Evolutionary conservation across 768 basidiomycete genomes (phyloP).

Genomic region (Infundibulicybe gibba): DNA sequence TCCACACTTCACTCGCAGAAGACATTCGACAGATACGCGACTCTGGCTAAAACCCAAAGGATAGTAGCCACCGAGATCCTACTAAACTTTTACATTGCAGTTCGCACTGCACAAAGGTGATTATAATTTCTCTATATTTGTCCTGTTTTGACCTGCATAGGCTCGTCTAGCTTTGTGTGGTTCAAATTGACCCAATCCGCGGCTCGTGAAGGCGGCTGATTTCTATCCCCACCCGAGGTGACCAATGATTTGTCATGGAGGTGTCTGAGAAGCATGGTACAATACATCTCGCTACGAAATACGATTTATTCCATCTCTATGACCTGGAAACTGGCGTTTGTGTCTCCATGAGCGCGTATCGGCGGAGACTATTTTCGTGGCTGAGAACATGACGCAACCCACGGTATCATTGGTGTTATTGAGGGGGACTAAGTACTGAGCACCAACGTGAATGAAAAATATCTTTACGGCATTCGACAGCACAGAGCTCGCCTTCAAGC

Average conservation of each 20-base stretch:
- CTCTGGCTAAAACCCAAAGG: constrained; percentile 92
- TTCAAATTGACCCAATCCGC: constrained; percentile 97
- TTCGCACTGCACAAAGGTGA: constrained; percentile 99
- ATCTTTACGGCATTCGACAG: constrained; percentile 93
- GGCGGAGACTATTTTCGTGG: constrained; percentile 98
- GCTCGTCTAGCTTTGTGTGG: constrained; percentile 80
- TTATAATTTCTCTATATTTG: constrained; percentile 14
- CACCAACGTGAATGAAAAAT: constrained; percentile 95
- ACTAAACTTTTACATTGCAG: constrained; percentile 96
- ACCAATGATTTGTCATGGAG: constrained; percentile 99
- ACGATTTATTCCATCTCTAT: constrained; percentile 98
- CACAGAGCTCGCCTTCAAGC: constrained; percentile 95
- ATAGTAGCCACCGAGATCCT: constrained; percentile 87
- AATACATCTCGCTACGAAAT: constrained; percentile 96
- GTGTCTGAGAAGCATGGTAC: constrained; percentile 97
- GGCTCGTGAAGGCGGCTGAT: constrained; percentile 94
- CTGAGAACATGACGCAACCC: constrained; percentile 88
- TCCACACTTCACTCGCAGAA: constrained; percentile 80
- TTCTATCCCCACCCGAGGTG: constrained; percentile 98
- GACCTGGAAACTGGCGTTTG: constrained; percentile 97
- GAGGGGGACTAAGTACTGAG: constrained; percentile 98
- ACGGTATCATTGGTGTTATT: constrained; percentile 99
- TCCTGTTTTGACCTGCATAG: constrained; percentile 4
- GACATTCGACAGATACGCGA: constrained; percentile 94
- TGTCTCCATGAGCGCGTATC: constrained; percentile 99